phyloP scores from a whole-genome alignment of 140 eudicot species.

The Anethum foeniculum region DNA sequence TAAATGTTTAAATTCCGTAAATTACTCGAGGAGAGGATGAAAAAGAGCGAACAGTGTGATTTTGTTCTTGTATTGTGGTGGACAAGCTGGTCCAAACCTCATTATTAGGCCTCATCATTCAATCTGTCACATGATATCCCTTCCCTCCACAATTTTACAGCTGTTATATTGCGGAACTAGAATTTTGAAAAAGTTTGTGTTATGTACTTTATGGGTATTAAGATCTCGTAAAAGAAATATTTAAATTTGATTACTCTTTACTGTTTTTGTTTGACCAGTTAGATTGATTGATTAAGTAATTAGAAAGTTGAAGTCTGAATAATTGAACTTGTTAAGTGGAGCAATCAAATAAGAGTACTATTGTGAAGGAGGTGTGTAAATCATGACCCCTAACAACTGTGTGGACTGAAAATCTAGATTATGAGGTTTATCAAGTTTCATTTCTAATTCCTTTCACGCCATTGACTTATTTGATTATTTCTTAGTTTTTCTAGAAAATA shows the following conservation, averaged over 20 bases:
- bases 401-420: not conserved
- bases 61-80: conserved; percentile 1
- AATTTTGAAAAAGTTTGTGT: too few relatives aligned
- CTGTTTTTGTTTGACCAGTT: not conserved
- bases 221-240: too few relatives aligned
- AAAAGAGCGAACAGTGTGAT: not conserved
- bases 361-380: not conserved
- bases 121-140: not conserved
- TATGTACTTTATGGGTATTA: too few relatives aligned
- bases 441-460: not conserved
- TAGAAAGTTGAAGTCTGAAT: not conserved
- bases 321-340: not conserved
- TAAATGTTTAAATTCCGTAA: not conserved
- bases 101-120: conserved; percentile 10
- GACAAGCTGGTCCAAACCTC: conserved; percentile 16
- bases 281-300: not conserved
- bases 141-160: not conserved
- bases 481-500: not conserved
- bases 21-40: not conserved
- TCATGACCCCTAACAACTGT: conserved; percentile 1
- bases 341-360: not conserved
- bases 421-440: not conserved
- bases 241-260: not conserved
- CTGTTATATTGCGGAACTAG: too few relatives aligned
- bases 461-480: not conserved